Conservation (phyloP, 2,329 filamentous ascomycete genomes). For the Lasiodiplodia sp. region DNA sequence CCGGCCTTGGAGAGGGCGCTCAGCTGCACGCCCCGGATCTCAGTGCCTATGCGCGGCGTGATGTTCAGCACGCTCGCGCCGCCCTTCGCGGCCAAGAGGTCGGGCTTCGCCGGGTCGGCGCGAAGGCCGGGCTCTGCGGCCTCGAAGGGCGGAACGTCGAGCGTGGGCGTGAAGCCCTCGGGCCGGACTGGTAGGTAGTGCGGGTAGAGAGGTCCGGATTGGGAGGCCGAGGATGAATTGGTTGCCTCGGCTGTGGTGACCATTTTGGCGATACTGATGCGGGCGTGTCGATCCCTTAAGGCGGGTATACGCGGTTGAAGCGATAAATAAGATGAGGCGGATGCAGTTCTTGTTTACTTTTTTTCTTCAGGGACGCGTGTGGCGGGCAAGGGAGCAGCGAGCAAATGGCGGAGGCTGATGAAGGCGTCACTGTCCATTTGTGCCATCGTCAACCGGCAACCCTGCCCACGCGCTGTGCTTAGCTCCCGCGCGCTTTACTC, state of each 20-base stretch:
- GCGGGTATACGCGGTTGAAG: slow-evolving; percentile 1
- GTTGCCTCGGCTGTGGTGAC: background rate
- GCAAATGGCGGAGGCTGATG: background rate
- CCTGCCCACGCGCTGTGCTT: background rate
- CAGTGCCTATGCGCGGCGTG: slow-evolving; percentile 44
- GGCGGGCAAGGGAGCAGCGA: background rate
- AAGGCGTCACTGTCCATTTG: background rate
- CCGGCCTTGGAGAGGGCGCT: slow-evolving; percentile 55
- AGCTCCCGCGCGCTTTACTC: slow-evolving; percentile 15
- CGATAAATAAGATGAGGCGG: background rate
- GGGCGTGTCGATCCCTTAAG: background rate
- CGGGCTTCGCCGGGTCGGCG: slow-evolving; percentile 53
- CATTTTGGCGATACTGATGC: background rate
- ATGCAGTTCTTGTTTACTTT: background rate
- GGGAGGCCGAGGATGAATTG: background rate
- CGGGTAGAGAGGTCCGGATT: slow-evolving; percentile 18
- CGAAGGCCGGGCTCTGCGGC: slow-evolving; percentile 47
- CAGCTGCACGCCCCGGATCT: slow-evolving; percentile 54
- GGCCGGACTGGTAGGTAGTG: slow-evolving; percentile 25
- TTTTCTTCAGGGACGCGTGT: slow-evolving; percentile 3
- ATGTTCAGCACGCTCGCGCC: slow-evolving; percentile 36
- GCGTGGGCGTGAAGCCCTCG: slow-evolving; percentile 22
- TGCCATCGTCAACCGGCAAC: background rate
- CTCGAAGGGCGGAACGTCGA: slow-evolving; percentile 16
- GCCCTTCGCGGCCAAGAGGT: slow-evolving; percentile 47